Evolutionary conservation across 495 filamentous ascomycete species (phyloP).

Genomic region (Jackrogersella multiformis): DNA sequence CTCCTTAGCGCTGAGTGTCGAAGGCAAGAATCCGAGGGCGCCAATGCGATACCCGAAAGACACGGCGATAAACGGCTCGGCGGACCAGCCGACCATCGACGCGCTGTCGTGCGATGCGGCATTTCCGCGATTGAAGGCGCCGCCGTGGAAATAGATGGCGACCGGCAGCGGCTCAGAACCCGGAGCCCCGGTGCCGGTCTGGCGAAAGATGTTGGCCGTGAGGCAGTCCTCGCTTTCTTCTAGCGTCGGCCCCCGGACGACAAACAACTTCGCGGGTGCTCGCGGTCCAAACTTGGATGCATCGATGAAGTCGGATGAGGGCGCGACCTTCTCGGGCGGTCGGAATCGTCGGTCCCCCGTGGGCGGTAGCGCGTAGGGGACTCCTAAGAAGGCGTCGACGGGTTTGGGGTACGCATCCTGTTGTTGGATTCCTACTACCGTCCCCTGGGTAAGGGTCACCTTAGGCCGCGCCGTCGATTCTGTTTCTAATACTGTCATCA

Average conservation of each 20-base stretch:
- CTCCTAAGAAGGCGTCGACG: not conserved
- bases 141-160: not conserved
- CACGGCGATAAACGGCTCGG: not conserved
- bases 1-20: not conserved
- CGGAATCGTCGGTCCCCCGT: not conserved
- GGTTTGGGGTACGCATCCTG: conserved; percentile 2
- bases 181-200: not conserved
- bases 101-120: not conserved
- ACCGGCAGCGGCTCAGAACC: not conserved
- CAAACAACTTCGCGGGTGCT: not conserved
- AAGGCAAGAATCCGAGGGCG: not conserved
- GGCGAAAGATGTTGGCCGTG: not conserved
- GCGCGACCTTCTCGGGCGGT: not conserved
- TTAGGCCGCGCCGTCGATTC: not conserved
- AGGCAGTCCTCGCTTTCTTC: not conserved
- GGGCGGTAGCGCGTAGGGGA: not conserved
- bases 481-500: not conserved
- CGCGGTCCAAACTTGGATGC: not conserved
- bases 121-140: not conserved
- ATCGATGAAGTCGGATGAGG: not conserved
- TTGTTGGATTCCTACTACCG: conserved; percentile 1
- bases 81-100: not conserved
- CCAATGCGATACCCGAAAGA: not conserved
- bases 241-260: not conserved
- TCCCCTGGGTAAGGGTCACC: not conserved